Evolutionary conservation across 257 asterid species (phyloP).

Genomic region (Fraxinus cuspidata): DNA sequence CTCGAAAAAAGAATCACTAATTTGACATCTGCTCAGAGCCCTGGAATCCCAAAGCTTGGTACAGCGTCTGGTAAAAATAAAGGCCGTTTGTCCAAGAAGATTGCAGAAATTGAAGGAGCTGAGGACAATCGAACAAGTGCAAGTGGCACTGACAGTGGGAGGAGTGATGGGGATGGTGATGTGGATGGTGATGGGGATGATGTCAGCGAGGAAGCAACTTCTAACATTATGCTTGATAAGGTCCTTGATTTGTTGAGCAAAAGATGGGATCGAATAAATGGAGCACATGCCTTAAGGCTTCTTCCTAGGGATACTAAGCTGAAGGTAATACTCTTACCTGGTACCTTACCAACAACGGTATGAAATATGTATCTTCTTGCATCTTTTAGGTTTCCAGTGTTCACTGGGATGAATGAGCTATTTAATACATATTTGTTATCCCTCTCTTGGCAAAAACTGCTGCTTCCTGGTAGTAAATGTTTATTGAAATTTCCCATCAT

Average conservation of each 20-base stretch:
- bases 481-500: not conserved
- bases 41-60: conserved; percentile 53
- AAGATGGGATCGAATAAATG: conserved; percentile 96
- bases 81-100: conserved; percentile 61
- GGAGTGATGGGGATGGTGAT: conserved; percentile 74
- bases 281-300: conserved; percentile 89
- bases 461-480: not conserved
- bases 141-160: conserved; percentile 90
- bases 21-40: conserved; percentile 53
- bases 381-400: not conserved
- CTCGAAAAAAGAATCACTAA: conserved; percentile 68
- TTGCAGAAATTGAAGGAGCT: conserved; percentile 86
- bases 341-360: not conserved
- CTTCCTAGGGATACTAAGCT: conserved; percentile 90
- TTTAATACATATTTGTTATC: conserved; percentile 8
- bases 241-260: conserved; percentile 85
- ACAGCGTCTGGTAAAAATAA: conserved; percentile 49
- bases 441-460: not conserved
- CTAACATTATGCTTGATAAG: conserved; percentile 84
- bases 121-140: conserved; percentile 71
- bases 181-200: conserved; percentile 70
- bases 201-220: conserved; percentile 58
- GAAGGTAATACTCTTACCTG: conserved; percentile 51
- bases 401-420: conserved; percentile 13
- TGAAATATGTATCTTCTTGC: conserved; percentile 4